Percentiles rank a stretch among this genome's conserved stretches.
These are phyloP conservation scores for Mycena metata DNA, from an alignment of 768 basidiomycete species.

Conservation along the genomic window DNA sequence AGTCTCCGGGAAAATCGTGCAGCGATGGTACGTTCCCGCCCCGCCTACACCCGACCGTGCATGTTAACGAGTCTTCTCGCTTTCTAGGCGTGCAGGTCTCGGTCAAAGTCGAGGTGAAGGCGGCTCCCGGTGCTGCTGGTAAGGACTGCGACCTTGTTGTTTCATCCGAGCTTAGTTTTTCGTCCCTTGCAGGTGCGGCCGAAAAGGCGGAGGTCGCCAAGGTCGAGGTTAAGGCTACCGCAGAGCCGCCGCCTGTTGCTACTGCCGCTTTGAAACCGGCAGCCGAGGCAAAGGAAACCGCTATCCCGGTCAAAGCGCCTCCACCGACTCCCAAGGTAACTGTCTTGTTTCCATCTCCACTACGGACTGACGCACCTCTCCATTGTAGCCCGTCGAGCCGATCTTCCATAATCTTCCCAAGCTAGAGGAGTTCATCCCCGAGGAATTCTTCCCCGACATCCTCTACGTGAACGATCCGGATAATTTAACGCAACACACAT, in stretches of 20 bases:
- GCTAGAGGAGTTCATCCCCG: slow-evolving; percentile 35
- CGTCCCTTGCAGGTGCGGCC: not conserved
- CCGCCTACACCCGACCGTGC: too few relatives aligned
- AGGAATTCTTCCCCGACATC: slow-evolving; percentile 36
- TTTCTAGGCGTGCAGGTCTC: too few relatives aligned
- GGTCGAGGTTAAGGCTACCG: not conserved
- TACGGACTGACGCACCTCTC: too few relatives aligned
- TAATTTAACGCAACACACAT: not conserved
- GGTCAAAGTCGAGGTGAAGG: too few relatives aligned
- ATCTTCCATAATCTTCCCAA: slow-evolving; percentile 26
- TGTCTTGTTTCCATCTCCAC: not conserved
- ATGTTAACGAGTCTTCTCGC: too few relatives aligned
- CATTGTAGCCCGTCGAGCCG: not conserved
- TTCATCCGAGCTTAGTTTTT: not conserved
- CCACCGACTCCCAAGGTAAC: slow-evolving; percentile 14
- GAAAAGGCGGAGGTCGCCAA: not conserved
- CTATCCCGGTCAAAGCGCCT: not conserved
- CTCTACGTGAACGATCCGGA: slow-evolving; percentile 37
- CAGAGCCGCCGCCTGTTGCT: not conserved
- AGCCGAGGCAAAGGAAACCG: not conserved
- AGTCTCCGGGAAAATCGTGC: too few relatives aligned
- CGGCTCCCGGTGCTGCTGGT: too few relatives aligned
- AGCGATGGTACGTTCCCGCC: too few relatives aligned
- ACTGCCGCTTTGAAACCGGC: not conserved
- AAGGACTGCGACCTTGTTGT: too few relatives aligned